Evolutionary conservation across 2,329 filamentous ascomycete genomes (phyloP), one percentile per base, ranked within the genome.

Genomic region (Thelonectria blattea): DNA sequence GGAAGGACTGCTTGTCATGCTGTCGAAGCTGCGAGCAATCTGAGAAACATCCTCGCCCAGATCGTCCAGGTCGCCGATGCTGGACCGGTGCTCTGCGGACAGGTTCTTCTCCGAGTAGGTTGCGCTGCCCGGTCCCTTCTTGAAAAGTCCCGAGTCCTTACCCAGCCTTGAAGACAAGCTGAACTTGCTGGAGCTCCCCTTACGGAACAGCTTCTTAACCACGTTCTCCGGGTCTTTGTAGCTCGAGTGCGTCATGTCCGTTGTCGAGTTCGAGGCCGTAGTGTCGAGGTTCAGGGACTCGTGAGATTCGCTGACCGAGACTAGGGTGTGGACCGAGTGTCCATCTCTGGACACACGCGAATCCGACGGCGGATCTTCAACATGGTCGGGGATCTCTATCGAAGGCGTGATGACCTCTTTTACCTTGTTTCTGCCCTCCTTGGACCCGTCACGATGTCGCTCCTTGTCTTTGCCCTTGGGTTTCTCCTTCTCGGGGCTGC

Each of bases 151-250:
- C 27, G 81, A 80, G 48, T 84, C 82, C 68, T 86, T 89, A 52
- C 80, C 79, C 18, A 84, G 69, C 59, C 84, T 74, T 50, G 85
- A 85, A 12, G 86, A 82, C 60, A 88, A 77, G 72, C 85, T 85
- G 72, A 89, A 89, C 75, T 89, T 89, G 73, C 85, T 82, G 7
- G 85, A 86, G 72, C 85, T 88, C 51, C 86, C 85, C 75, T 89
- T 89, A 32, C 87, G 84, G 57, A 89, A 83, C 50, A 89, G 78
- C 71, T 88, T 85, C 71, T 82, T 78, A 65, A 88, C 77, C 55
- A 85, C 84, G 63, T 85, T 85, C 53, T 87, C 84, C 63, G 81
- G 76, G 57, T 86, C 79, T 68, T 83, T 85, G 30, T 73, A 62
- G 34, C 74, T 76, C 3, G 74, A 70, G n/a, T 74, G 71, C 46